Evolutionary conservation across 2,329 filamentous ascomycete species (phyloP).

Genomic region (Microsporum canis): DNA sequence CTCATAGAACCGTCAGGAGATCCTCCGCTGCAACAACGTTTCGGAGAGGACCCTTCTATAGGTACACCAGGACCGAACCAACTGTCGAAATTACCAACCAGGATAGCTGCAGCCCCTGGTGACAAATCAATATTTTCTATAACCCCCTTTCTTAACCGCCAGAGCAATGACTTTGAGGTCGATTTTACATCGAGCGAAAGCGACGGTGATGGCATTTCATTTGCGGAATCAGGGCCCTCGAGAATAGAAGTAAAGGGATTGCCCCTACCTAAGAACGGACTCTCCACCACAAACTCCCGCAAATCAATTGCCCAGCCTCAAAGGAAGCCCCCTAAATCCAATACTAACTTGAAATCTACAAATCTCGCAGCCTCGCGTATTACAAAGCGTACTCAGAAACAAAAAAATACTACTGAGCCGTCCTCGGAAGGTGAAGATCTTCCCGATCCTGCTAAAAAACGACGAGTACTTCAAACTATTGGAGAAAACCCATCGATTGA

Average conservation of each 20-base stretch:
- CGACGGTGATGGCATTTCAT: neutral
- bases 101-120: constrained; percentile 52
- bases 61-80: constrained; percentile 42
- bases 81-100: constrained; percentile 45
- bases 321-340: neutral
- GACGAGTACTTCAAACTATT: neutral
- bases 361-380: neutral
- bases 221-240: neutral
- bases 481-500: neutral
- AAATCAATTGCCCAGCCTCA: neutral
- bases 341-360: neutral
- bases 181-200: neutral
- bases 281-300: neutral
- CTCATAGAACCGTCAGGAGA: neutral
- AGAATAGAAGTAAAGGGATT: neutral
- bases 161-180: constrained; percentile 35
- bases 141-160: constrained; percentile 80
- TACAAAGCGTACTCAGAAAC: neutral
- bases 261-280: neutral
- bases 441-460: neutral
- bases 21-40: neutral
- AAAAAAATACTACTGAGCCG: neutral
- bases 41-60: constrained; percentile 17
- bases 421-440: neutral
- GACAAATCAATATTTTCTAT: constrained; percentile 91